Evolutionary conservation across 2,329 filamentous ascomycete genomes (phyloP), one percentile per base, ranked within the genome.

Genomic region (Penicillium griseofulvum): DNA sequence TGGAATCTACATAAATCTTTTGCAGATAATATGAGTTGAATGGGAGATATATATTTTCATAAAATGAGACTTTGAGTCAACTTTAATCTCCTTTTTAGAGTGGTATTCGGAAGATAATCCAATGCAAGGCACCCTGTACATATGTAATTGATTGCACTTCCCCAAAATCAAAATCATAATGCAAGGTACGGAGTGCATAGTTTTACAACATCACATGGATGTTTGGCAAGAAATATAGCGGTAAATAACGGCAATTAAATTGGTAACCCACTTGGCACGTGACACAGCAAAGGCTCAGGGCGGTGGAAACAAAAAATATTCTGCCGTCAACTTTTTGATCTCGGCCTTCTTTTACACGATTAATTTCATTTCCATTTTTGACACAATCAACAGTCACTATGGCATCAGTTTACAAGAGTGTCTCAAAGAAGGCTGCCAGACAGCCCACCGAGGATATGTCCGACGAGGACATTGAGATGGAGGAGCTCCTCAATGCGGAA

Each of bases 351-450:
- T 60, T 54, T 56, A 50, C 53, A 55, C 49, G 38, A 47, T 55
- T 29, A 34, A 47, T 55, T 54, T 50, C 51, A 59, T 38, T 56
- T 39, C 26, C 42, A 60, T 48, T 49, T 59, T 59, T 43, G 51
- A 52, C 49, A 48, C 34, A 48, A 54, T 56, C 49, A 51, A 19
- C 34, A 57, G 36, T 58, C 68, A 74, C 63, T 59, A 88, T 90
- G 88, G 86, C 87, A 47, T 80, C 87, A 39, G 87, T 90, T 26
- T 90, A 90, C 77, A 90, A 90, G 71, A 86, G 87, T 16, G 77
- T 91, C 49, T 87, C 86, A 6, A 89, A 88, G 74, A 75, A 77
- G 64, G 61, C 70, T 49, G 74, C 76, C 52, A 77, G 74, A 52
- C 74, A 68, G 43, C 66, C 75, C 57, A 74, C 77, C 48, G 82